Base-by-base conservation (phyloP, 192 early-diverging fungal genomes). In the Gigaspora rosea region DNA sequence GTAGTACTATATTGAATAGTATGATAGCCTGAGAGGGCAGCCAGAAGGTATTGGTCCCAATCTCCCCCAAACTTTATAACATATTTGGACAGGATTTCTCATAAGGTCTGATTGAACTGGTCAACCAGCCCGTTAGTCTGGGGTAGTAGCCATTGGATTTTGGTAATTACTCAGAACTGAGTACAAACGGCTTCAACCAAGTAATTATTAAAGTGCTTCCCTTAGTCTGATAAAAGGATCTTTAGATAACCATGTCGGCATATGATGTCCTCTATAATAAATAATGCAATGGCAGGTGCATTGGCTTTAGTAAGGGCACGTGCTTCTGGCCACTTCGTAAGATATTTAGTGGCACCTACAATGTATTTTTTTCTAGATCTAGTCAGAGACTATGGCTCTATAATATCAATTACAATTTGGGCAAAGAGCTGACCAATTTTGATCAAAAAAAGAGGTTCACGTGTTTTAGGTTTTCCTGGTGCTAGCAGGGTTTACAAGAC, bases 271-370 rank as follows among this genome's bases (percentile, higher is more conserved):
- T 78, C 33, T 4, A 41, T 36, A 2, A 78, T 58, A 41, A 78
- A 78, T 20, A 35, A 16, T 32, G 33, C 35, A 13, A 78, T 75
- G 36, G 35, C 10, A 4, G 8, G 4, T 2, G 9, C 73, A 9
- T 13, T 59, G 32, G 76, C 76, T 18, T 4, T 78, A 2, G 4
- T 11, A 6, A 78, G 8, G 4, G 78, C 35, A 4, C 35, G 15
- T 1, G 78, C 74, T 52, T 67, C 51, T 49, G 75, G 13, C 78
- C 75, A 78, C 33, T 41, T 47, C 0, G 78, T 78, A 20, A 75
- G 61, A 58, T 76, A 78, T n/a, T 78, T 75, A 11, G 68, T 58
- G 13, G 75, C 56, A 10, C 78, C 78, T 41, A 78, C 76, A 22
- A 77, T 78, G 62, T 76, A 78, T n/a, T 56, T 12, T 27, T 78